phyloP scores from a whole-genome alignment of 768 basidiomycete genomes.

The Lyophyllum atratum region DNA sequence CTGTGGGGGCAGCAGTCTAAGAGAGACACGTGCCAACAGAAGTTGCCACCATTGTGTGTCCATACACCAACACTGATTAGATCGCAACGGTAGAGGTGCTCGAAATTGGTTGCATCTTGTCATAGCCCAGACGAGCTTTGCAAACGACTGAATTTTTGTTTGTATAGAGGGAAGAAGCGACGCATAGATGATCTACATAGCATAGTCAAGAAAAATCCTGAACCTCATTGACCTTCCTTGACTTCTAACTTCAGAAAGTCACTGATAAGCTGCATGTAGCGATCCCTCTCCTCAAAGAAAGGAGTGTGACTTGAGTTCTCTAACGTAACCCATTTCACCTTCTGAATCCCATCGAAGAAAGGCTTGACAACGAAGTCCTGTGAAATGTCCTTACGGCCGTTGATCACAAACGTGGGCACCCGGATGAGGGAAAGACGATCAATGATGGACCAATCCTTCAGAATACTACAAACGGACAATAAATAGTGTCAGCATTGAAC shows the following conservation, averaged over 20 bases:
- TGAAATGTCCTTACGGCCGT: conserved; percentile 42
- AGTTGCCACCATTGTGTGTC: too few species aligned
- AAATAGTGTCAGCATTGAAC: conserved; percentile 11
- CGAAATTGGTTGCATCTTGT: too few species aligned
- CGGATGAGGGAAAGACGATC: conserved; percentile 41
- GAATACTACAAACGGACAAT: conserved; percentile 1
- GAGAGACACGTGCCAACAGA: too few species aligned
- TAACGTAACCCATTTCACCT: conserved; percentile 47
- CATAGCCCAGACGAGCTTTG: too few species aligned
- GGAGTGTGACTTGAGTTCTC: conserved; percentile 46
- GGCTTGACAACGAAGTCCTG: conserved; percentile 39
- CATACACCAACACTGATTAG: too few species aligned
- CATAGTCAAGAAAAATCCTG: too few species aligned
- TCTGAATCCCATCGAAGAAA: conserved; percentile 37
- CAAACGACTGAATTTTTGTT: too few species aligned
- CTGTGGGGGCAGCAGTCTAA: too few species aligned
- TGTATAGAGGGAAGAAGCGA: too few species aligned
- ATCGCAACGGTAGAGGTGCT: too few species aligned
- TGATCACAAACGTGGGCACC: conserved; percentile 41
- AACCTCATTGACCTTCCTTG: too few species aligned
- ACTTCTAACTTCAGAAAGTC: conserved; percentile 32
- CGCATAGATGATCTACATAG: too few species aligned
- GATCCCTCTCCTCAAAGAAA: conserved; percentile 42
- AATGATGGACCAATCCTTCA: conserved; percentile 47
- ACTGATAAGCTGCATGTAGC: conserved; percentile 37